phyloP scores from a whole-genome alignment of 192 early-diverging fungal genomes.

The Umbelopsis isabellina region DNA sequence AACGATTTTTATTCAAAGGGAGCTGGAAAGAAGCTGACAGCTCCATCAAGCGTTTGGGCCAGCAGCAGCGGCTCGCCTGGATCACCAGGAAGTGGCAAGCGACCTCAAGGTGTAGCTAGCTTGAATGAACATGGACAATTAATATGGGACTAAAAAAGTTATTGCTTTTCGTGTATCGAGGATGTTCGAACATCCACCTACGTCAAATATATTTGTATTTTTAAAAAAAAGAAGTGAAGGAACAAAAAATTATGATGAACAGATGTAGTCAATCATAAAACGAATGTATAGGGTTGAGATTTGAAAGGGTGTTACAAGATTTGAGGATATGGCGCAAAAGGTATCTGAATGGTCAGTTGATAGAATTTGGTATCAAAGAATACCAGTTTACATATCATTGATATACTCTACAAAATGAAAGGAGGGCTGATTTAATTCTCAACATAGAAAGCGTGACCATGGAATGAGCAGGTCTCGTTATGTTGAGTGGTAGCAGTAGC shows the following conservation, averaged over 20 bases:
- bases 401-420: conserved; percentile 2
- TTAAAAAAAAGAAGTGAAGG: not conserved
- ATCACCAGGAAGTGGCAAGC: conserved; percentile 35
- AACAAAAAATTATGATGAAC: not conserved
- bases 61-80: conserved; percentile 24
- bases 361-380: no score
- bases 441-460: conserved; percentile 42
- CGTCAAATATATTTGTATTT: not conserved
- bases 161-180: not conserved
- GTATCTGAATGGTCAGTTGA: not conserved
- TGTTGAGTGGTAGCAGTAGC: conserved; percentile 31
- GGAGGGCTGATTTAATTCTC: conserved; percentile 22
- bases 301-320: not conserved
- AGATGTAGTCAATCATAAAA: not conserved
- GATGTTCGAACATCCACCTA: not conserved
- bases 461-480: conserved; percentile 38
- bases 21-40: conserved; percentile 38
- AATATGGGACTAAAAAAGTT: conserved; percentile 46
- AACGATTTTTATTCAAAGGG: conserved; percentile 49
- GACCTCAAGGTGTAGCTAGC: conserved; percentile 32
- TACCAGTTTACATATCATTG: not conserved
- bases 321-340: not conserved
- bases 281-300: not conserved
- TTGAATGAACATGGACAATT: conserved; percentile 44
- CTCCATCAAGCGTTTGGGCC: conserved; percentile 34